Evolutionary conservation across 1,284 basidiomycete species (phyloP), one percentile per base, ranked within the genome.

Genomic region (Wallemia hederae): DNA sequence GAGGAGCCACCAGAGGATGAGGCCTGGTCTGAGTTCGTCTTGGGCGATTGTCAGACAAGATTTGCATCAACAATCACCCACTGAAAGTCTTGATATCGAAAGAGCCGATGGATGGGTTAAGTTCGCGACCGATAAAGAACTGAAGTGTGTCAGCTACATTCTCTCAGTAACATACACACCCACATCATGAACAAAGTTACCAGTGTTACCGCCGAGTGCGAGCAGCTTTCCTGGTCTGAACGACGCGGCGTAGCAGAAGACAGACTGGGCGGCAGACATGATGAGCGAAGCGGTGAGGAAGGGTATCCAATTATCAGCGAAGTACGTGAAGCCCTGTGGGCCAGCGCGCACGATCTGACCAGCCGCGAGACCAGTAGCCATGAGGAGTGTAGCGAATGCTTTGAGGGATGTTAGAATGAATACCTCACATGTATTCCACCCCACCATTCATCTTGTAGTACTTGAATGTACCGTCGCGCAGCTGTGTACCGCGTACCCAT

Each of bases 31-130:
- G 33, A 92, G 79, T 67, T 96, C 90, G 68, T 89, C 55, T 56
- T 5, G 5, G 22, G n/a, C 33, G 2, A 14, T 25, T 33, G 26
- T 28, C 9, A 28, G 7, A 33, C 27, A 28, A 2, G 58, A 24
- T 27, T n/a, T 5, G 25, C 69, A 65, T 73, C 31, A 33, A 33
- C 31, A 33, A 33, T 33, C 31, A 33, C 24, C 59, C 62, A 58
- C 61, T 97, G 79, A 98, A 98, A 0, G 83, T 85, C 72, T 99
- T 99, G 77, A 98, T 78, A 69, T 98, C 94, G 63, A 97, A 85
- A 15, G 77, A 79, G 49, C 85, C 84, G 62, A 89, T 79, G 28
- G 80, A 80, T 0, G 94, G 92, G 73, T 98, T 98, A 60, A 98
- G 75, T 68, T 91, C 86, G 61, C 94, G 84, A 27, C 94, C 94